Percentiles rank a stretch among this genome's conserved stretches.
Evolutionary conservation across 2,329 filamentous ascomycete species (phyloP).

Genomic region (Leptographium lundbergii): DNA sequence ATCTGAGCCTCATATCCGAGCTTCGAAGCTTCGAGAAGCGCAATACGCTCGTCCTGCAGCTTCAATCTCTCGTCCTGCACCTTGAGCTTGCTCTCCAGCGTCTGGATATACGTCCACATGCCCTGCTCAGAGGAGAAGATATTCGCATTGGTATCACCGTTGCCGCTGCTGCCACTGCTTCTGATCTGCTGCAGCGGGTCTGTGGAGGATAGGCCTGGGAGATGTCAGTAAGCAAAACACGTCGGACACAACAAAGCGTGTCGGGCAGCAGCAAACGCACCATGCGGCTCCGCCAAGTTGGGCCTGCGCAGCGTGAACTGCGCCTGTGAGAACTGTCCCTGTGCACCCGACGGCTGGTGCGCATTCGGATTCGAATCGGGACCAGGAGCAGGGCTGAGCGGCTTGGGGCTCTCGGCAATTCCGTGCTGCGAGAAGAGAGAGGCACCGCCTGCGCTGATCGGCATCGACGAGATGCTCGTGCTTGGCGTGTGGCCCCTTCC

Average conservation of each 20-base stretch:
- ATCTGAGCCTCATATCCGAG: constrained; percentile 25
- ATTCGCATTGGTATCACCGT: constrained; percentile 51
- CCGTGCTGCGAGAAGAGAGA: constrained; percentile 55
- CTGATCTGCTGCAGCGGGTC: not conserved
- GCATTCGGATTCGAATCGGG: not conserved
- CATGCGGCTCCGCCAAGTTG: constrained; percentile 28
- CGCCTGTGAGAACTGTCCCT: constrained; percentile 18
- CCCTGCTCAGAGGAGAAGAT: constrained; percentile 52
- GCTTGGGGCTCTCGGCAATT: constrained; percentile 81
- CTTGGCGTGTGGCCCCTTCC: constrained; percentile 28
- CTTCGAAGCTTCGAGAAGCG: constrained; percentile 26
- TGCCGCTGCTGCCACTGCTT: constrained; percentile 21
- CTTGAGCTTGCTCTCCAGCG: constrained; percentile 49
- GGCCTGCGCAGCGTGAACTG: constrained; percentile 42
- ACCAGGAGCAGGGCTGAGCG: constrained; percentile 48
- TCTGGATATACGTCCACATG: constrained; percentile 61
- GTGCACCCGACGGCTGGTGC: not conserved
- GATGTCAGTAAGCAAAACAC: not conserved
- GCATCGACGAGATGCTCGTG: constrained; percentile 35
- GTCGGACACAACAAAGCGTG: constrained; percentile 12
- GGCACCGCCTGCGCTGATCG: constrained; percentile 31
- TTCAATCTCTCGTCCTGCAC: constrained; percentile 30
- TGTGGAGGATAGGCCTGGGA: not conserved
- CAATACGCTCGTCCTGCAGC: constrained; percentile 15
- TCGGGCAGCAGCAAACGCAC: constrained; percentile 17